A percentile compares a stretch with the other conserved stretches of the same genome.
These are phyloP conservation scores for Xylaria sp. DNA, from an alignment of 2,329 filamentous ascomycete genomes.

Conservation along the genomic window DNA sequence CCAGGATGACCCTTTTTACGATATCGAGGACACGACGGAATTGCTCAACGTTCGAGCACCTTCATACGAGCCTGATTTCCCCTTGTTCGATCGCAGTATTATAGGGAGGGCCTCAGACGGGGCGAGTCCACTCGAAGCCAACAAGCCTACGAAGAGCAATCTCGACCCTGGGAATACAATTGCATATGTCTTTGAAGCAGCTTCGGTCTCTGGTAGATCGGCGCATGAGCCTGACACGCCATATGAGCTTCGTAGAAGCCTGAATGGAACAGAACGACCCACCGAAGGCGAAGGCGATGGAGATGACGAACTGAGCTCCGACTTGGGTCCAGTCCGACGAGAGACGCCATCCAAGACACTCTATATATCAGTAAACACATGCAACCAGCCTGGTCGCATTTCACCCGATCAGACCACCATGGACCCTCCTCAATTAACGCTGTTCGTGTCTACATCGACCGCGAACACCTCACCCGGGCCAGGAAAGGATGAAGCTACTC, in stretches of 20 bases:
- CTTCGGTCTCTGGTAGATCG: conserved; percentile 60
- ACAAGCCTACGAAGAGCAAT: conserved; percentile 69
- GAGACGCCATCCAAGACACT: conserved; percentile 61
- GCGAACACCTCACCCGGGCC: conserved; percentile 76
- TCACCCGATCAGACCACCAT: conserved; percentile 57
- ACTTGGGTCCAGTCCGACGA: conserved; percentile 42
- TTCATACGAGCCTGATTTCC: conserved; percentile 71
- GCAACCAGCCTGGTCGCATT: conserved; percentile 75
- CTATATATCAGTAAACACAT: conserved; percentile 89
- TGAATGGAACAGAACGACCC: conserved; percentile 39
- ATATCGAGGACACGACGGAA: conserved; percentile 36
- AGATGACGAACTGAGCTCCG: conserved; percentile 36
- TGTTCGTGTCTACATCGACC: conserved; percentile 78
- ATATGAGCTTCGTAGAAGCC: conserved; percentile 44
- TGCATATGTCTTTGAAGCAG: conserved; percentile 72
- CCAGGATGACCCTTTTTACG: conserved; percentile 39
- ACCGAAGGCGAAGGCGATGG: conserved; percentile 39
- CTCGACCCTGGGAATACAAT: conserved; percentile 71
- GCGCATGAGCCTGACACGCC: conserved; percentile 36
- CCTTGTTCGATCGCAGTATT: conserved; percentile 69
- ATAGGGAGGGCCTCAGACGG: conserved; percentile 69
- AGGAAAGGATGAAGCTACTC: conserved; percentile 55
- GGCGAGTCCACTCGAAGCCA: conserved; percentile 69
- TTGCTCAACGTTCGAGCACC: conserved; percentile 42
- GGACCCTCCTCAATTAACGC: conserved; percentile 75